phyloP scores from a whole-genome alignment of 169 alveolate species.

The Plasmodium reichenowi region DNA sequence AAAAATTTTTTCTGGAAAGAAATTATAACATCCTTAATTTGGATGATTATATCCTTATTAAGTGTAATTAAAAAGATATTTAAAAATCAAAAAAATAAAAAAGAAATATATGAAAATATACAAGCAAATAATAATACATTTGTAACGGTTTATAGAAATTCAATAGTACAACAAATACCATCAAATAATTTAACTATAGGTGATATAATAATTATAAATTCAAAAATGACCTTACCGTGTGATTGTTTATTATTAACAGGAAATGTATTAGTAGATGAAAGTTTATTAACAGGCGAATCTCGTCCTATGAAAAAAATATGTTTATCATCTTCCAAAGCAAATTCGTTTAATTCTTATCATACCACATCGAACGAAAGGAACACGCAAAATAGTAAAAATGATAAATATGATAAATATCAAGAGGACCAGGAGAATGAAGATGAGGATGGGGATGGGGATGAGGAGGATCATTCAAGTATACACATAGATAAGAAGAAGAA shows the following conservation, averaged over 20 bases:
- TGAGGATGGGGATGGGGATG: not conserved
- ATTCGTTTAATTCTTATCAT: conserved; percentile 56
- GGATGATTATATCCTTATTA: conserved; percentile 81
- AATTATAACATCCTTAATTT: conserved; percentile 83
- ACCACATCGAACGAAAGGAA: not conserved
- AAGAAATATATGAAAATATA: conserved; percentile 80
- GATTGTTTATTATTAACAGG: conserved; percentile 90
- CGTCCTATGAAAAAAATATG: conserved; percentile 88
- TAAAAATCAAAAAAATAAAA: conserved; percentile 85
- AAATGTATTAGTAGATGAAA: conserved; percentile 89
- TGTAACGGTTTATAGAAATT: conserved; percentile 84
- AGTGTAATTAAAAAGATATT: conserved; percentile 81
- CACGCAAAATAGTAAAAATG: too few species aligned
- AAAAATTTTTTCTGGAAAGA: conserved; percentile 86
- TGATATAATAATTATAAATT: conserved; percentile 83
- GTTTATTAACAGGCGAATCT: conserved; percentile 92
- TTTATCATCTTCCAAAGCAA: conserved; percentile 47
- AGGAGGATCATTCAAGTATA: too few species aligned
- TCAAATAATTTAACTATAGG: conserved; percentile 87
- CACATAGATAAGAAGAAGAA: not conserved
- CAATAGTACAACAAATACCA: conserved; percentile 80
- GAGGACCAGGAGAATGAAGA: not conserved
- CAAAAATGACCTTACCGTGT: conserved; percentile 88
- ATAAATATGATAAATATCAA: not conserved
- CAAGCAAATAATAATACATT: conserved; percentile 72